Percentiles rank a stretch among this genome's conserved stretches.
Conservation (phyloP, 148 eudicot genomes). For the Chenopodium album region DNA sequence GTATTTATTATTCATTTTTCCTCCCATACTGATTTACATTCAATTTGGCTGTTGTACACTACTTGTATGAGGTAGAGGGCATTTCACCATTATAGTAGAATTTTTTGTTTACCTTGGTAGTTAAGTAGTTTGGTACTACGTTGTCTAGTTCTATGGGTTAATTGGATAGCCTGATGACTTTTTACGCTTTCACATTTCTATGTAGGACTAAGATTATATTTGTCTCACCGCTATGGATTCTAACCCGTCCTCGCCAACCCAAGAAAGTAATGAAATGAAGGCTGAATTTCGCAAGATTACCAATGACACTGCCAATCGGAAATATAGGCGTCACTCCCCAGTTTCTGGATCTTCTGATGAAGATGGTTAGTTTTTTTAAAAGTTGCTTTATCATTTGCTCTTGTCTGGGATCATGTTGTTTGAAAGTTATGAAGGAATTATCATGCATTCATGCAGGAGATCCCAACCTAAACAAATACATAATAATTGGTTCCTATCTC, state of each 20-base stretch:
- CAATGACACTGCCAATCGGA: slow-evolving; percentile 59
- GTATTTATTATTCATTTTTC: not conserved
- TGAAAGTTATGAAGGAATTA: not conserved
- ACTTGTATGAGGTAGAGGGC: not conserved
- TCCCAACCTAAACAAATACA: not conserved
- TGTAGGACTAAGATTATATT: not conserved
- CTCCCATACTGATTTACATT: not conserved
- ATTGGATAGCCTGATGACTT: not conserved
- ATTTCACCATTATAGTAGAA: not conserved
- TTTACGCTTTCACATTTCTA: not conserved
- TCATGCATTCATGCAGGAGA: not conserved
- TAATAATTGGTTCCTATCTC: not conserved
- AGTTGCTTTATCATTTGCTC: not conserved
- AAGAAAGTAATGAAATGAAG: slow-evolving; percentile 49
- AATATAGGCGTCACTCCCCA: slow-evolving; percentile 77
- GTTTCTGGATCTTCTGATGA: slow-evolving; percentile 53
- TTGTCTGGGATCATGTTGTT: not conserved
- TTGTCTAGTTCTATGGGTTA: not conserved
- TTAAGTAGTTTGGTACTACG: not conserved
- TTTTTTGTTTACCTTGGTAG: not conserved
- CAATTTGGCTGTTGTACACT: not conserved
- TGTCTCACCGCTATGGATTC: slow-evolving; percentile 44
- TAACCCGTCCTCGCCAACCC: slow-evolving; percentile 36
- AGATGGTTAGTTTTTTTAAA: slow-evolving; percentile 52
- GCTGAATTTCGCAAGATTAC: slow-evolving; percentile 73